Evolutionary conservation across 2,329 filamentous ascomycete species (phyloP).

Genomic region (Bertia moriformis): DNA sequence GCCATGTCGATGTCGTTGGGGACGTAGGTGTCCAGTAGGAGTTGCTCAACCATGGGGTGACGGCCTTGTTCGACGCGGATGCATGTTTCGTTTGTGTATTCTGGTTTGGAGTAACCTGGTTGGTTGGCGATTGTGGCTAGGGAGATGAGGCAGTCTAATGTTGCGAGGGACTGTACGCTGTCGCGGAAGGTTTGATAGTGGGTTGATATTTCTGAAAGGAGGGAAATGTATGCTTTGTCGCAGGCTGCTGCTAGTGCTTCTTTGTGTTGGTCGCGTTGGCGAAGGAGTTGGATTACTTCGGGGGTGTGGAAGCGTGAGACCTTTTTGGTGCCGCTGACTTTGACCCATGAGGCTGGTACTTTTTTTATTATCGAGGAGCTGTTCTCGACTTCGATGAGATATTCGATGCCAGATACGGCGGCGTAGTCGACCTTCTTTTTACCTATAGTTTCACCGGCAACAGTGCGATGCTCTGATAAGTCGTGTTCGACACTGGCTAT

Average conservation of each 20-base stretch:
- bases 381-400: conserved; percentile 58
- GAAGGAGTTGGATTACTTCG: conserved; percentile 49
- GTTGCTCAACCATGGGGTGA: conserved; percentile 63
- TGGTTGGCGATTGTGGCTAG: conserved; percentile 50
- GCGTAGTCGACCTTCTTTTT: conserved; percentile 42
- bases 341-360: conserved; percentile 58
- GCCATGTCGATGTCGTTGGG: conserved; percentile 50
- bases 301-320: conserved; percentile 58
- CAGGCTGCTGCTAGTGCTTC: conserved; percentile 59
- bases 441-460: conserved; percentile 42
- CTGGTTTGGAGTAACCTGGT: conserved; percentile 55
- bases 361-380: conserved; percentile 35
- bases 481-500: conserved; percentile 58
- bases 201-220: conserved; percentile 46
- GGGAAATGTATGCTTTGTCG: conserved; percentile 41
- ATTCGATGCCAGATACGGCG: conserved; percentile 55
- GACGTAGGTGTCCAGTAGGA: conserved; percentile 53
- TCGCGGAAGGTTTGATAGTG: conserved; percentile 57
- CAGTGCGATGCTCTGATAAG: conserved; percentile 41
- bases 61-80: conserved; percentile 46
- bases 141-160: conserved; percentile 54
- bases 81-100: conserved; percentile 35
- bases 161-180: conserved; percentile 50
- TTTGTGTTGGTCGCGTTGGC: conserved; percentile 59
- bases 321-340: conserved; percentile 59